These are phyloP conservation scores for Tetrastigma voinierianum DNA, from an alignment of 164 flowering plant species.

Conservation along the genomic window DNA sequence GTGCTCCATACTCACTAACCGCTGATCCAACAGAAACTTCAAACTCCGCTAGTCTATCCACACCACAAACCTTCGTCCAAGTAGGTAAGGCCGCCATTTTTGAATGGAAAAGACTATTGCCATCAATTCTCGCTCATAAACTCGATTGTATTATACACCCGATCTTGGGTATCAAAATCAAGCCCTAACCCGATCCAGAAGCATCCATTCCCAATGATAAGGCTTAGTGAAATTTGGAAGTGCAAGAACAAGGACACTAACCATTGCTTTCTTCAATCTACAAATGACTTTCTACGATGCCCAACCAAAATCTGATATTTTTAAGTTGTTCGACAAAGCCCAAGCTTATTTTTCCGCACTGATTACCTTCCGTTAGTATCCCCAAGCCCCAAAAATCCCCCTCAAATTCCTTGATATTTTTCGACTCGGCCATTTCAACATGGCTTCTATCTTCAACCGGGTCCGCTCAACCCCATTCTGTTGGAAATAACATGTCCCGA, in stretches of 20 bases:
- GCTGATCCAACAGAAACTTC: too few relatives aligned
- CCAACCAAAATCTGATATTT: constrained; percentile 10
- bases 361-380: too few relatives aligned
- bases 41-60: too few relatives aligned
- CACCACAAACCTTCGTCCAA: too few relatives aligned
- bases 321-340: constrained; percentile 2
- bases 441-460: too few relatives aligned
- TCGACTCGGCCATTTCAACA: too few relatives aligned
- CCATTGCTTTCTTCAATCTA: neutral
- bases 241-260: neutral
- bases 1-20: too few relatives aligned
- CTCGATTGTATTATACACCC: neutral
- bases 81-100: too few relatives aligned
- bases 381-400: too few relatives aligned
- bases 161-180: neutral
- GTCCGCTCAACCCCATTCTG: too few relatives aligned
- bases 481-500: neutral
- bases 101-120: neutral
- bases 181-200: constrained; percentile 1
- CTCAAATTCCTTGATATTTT: too few relatives aligned
- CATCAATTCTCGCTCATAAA: neutral
- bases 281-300: neutral
- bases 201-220: constrained; percentile 7
- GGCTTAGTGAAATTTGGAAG: neutral
- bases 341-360: too few relatives aligned